These are phyloP conservation scores for Hymenoscyphus salicellus DNA, from an alignment of 2,329 filamentous ascomycete species.

Conservation along the genomic window DNA sequence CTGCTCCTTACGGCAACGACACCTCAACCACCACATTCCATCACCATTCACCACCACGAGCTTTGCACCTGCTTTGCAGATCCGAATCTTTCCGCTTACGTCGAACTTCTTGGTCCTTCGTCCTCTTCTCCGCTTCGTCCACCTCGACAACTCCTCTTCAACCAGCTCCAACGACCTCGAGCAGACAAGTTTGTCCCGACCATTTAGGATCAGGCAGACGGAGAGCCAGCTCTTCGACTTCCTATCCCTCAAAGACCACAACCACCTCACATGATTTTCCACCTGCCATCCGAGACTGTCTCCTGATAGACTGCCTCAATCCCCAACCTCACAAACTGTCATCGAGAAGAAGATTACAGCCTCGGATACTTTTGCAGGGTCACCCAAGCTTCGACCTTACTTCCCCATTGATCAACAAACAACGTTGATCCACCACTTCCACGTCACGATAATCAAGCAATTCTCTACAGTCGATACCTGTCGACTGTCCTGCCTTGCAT, in stretches of 20 bases:
- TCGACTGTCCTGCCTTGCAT: conserved; percentile 22
- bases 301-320: conserved; percentile 37
- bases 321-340: conserved; percentile 26
- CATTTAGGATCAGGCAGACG: conserved; percentile 33
- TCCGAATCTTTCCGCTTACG: conserved; percentile 1
- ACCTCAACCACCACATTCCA: conserved; percentile 18
- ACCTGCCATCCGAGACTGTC: conserved; percentile 40
- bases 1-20: conserved; percentile 25
- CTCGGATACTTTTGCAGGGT: conserved; percentile 17
- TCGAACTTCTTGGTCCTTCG: conserved; percentile 4
- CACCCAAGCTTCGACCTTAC: conserved; percentile 10
- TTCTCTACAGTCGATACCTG: conserved; percentile 21
- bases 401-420: conserved; percentile 11
- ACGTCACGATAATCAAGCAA: conserved; percentile 20
- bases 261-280: conserved; percentile 42
- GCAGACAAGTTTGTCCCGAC: not conserved
- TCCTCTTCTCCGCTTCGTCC: conserved; percentile 6
- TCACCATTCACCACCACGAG: conserved; percentile 9
- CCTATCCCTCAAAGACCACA: conserved; percentile 42
- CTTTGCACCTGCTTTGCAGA: conserved; percentile 12
- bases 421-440: conserved; percentile 7
- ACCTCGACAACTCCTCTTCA: conserved; percentile 6
- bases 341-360: conserved; percentile 17
- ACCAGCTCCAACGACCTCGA: conserved; percentile 6
- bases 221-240: conserved; percentile 51